These are phyloP conservation scores for Yarrowia yakushimensis DNA, from an alignment of 805 yeast species.

Conservation along the genomic window DNA sequence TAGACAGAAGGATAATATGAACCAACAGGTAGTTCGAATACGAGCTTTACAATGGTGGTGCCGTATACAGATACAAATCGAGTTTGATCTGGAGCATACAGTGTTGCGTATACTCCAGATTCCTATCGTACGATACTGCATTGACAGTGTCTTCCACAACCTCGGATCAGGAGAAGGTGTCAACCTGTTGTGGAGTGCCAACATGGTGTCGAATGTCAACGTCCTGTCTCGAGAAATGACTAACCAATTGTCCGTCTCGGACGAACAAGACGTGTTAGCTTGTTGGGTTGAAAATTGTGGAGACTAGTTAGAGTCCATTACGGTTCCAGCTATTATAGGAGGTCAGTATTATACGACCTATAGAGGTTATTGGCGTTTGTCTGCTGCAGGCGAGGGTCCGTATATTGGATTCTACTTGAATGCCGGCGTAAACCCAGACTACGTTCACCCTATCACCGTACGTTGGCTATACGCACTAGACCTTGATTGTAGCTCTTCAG, in stretches of 20 bases:
- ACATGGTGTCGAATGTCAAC: too few species aligned
- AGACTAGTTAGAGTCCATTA: neutral
- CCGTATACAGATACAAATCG: too few species aligned
- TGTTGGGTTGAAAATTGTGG: neutral
- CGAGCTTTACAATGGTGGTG: neutral
- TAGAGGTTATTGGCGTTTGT: neutral
- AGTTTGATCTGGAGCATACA: too few species aligned
- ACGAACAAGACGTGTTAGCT: neutral
- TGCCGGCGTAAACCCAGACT: neutral
- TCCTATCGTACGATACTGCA: too few species aligned
- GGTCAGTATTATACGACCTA: neutral
- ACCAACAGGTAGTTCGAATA: neutral
- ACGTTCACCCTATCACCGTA: too few species aligned
- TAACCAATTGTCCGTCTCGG: too few species aligned
- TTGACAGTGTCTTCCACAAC: too few species aligned
- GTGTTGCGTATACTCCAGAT: too few species aligned
- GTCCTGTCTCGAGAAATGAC: too few species aligned
- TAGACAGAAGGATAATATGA: neutral
- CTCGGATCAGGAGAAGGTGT: too few species aligned
- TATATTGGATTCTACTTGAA: neutral
- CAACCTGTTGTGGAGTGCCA: too few species aligned
- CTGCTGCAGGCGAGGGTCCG: neutral
- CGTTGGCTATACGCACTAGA: neutral
- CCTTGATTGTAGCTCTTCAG: neutral
- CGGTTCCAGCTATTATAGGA: neutral